A percentile compares a stretch with the other conserved stretches of the same genome.
Conservation (phyloP, 805 yeast genomes). For the Wickerhamomyces hampshirensis region DNA sequence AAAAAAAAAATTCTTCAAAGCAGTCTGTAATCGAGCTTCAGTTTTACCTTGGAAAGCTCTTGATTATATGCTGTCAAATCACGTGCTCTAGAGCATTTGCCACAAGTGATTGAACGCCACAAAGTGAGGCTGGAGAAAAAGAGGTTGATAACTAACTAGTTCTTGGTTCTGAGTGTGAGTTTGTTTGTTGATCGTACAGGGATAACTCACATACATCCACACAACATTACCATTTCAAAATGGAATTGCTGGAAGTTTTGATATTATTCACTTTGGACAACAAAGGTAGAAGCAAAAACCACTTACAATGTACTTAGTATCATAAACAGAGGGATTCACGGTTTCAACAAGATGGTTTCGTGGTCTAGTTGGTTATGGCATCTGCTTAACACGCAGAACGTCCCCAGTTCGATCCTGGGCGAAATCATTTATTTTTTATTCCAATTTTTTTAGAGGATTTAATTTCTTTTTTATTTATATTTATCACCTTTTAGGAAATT, state of each 20-base stretch:
- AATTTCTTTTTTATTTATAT: too few species aligned
- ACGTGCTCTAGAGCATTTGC: background rate
- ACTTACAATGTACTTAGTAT: too few species aligned
- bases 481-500: too few species aligned
- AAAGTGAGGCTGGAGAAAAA: background rate
- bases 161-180: too few species aligned
- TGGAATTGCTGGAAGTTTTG: too few species aligned
- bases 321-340: too few species aligned
- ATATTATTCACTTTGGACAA: too few species aligned
- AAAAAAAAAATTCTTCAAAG: background rate
- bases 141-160: background rate
- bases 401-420: slow-evolving; percentile 99
- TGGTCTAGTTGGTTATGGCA: slow-evolving; percentile 99
- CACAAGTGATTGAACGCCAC: background rate
- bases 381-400: slow-evolving; percentile 99
- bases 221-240: too few species aligned
- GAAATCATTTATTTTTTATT: slow-evolving; percentile 54
- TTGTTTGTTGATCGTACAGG: too few species aligned
- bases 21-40: background rate
- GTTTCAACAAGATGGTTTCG: slow-evolving; percentile 76
- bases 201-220: too few species aligned
- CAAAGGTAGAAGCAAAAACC: too few species aligned
- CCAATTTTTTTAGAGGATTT: background rate
- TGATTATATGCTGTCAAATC: background rate
- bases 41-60: too few species aligned